Evolutionary conservation across 2,329 filamentous ascomycete species (phyloP).

Genomic region (Calonectria leucothoes): DNA sequence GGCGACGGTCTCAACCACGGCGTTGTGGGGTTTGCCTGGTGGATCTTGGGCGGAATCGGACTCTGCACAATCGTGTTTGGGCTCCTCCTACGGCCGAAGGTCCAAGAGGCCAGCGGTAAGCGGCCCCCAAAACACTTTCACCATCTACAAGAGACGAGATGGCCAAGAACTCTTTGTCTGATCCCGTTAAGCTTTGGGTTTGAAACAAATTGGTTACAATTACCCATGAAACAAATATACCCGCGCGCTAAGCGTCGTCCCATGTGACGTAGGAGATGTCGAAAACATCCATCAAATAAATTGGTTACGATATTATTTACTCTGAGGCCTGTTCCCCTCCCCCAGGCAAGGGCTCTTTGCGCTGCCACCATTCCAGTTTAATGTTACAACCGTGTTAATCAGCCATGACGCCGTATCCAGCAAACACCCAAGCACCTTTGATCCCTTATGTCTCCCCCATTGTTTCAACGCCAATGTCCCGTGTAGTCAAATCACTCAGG

Average conservation of each 20-base stretch:
- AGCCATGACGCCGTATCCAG: background rate
- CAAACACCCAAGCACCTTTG: background rate
- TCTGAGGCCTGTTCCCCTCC: background rate
- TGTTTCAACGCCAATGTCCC: constrained; percentile 35
- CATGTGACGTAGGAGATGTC: background rate
- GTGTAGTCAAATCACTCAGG: constrained; percentile 25
- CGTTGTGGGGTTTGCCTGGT: no score
- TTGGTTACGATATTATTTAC: background rate
- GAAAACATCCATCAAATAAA: background rate
- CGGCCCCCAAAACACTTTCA: background rate
- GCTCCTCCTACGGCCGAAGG: background rate
- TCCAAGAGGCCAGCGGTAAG: background rate
- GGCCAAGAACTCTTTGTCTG: background rate
- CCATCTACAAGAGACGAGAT: background rate
- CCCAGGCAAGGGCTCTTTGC: no score
- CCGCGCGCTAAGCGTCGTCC: background rate
- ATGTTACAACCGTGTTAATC: constrained; percentile 1
- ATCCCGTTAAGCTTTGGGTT: background rate
- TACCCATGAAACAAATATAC: background rate
- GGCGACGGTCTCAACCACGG: no score
- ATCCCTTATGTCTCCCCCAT: background rate
- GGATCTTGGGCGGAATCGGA: no score
- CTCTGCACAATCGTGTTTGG: no score
- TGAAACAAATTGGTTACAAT: background rate
- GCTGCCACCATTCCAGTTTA: background rate